These are phyloP conservation scores for Edaphochlamys debaryana DNA, from an alignment of 139 green algal species.

Conservation along the genomic window DNA sequence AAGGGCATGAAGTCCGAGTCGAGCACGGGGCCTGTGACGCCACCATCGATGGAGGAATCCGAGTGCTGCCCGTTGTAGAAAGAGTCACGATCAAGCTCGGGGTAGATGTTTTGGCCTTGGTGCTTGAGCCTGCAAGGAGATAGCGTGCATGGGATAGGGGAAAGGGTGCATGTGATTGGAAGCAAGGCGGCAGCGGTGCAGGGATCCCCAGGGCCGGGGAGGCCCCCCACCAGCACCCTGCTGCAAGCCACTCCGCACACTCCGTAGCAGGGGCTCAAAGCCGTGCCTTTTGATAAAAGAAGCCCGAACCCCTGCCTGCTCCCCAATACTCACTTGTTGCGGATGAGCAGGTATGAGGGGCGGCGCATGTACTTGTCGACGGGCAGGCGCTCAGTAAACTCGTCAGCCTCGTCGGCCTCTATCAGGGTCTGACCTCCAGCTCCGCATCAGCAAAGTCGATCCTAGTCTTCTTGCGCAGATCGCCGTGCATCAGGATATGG, in stretches of 20 bases:
- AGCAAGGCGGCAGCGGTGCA: no score
- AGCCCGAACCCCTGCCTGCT: no score
- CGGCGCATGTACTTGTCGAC: background rate
- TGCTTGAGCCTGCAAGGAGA: background rate
- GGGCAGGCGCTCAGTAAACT: background rate
- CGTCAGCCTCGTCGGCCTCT: background rate
- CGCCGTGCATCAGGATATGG: conserved; percentile 63
- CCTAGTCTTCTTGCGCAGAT: conserved; percentile 58
- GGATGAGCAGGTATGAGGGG: background rate
- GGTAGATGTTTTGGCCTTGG: background rate
- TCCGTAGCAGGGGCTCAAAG: no score
- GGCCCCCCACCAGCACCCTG: no score
- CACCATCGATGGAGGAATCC: background rate
- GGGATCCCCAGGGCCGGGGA: no score
- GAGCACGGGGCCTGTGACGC: background rate
- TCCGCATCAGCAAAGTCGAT: conserved; percentile 45
- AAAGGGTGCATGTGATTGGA: no score
- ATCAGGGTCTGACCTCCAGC: background rate
- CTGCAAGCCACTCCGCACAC: no score
- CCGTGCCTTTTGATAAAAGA: no score
- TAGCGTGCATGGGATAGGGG: no score
- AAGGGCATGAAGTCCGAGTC: background rate
- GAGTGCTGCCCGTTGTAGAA: background rate
- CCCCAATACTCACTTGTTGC: background rate
- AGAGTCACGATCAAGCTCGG: background rate